phyloP scores from a whole-genome alignment of 352 stramenopile species.

The Phytophthora meadii region DNA sequence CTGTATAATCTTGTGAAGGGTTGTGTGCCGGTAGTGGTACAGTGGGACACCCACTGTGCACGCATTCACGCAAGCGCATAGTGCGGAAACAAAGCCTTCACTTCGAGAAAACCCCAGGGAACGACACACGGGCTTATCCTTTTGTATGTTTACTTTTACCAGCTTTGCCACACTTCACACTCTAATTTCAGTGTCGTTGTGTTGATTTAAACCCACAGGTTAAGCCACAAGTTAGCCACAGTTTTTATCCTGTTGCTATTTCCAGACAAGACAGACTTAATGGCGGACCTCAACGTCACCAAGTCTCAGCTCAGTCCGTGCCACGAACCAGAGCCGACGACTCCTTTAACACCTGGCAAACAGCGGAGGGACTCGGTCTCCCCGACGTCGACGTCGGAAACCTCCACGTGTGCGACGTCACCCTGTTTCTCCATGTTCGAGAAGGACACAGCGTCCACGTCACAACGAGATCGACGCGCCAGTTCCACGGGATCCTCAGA shows the following conservation, averaged over 20 bases:
- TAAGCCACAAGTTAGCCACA: not conserved
- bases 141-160: not conserved
- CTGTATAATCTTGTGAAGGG: conserved; percentile 8
- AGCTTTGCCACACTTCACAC: not conserved
- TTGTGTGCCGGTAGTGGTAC: conserved; percentile 12
- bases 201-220: not conserved
- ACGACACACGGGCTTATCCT: not conserved
- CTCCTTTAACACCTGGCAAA: conserved; percentile 6
- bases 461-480: conserved; percentile 11
- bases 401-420: conserved; percentile 26
- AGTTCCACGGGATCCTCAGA: conserved; percentile 44
- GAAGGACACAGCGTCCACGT: not conserved
- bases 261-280: conserved; percentile 8
- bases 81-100: conserved; percentile 5
- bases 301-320: conserved; percentile 12
- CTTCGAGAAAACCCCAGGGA: conserved; percentile 26
- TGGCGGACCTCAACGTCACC: conserved; percentile 19
- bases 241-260: conserved; percentile 3
- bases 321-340: conserved; percentile 24
- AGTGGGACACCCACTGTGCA: conserved; percentile 20
- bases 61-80: conserved; percentile 20
- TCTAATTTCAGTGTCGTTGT: too few species aligned
- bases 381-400: conserved; percentile 16
- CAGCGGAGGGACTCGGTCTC: conserved; percentile 10
- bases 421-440: conserved; percentile 18